These are phyloP conservation scores for Ilyonectria destructans DNA, from an alignment of 2,329 filamentous ascomycete genomes.

Conservation along the genomic window DNA sequence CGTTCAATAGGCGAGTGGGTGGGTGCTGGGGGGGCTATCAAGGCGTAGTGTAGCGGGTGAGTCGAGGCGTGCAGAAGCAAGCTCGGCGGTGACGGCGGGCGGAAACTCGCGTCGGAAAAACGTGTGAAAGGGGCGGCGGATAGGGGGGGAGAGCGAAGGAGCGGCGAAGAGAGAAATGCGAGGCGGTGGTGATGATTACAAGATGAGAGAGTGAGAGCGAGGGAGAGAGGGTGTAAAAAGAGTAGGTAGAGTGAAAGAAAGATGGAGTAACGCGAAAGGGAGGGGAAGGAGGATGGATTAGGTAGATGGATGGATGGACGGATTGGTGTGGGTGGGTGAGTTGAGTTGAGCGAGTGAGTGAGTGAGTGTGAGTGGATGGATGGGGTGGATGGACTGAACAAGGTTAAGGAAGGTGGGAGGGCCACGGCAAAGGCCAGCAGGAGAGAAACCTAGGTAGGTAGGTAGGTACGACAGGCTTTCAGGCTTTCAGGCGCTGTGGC, in stretches of 20 bases:
- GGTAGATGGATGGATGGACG: slow-evolving; percentile 27
- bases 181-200: slow-evolving; percentile 22
- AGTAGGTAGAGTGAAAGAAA: slow-evolving; percentile 42
- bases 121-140: slow-evolving; percentile 5
- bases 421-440: slow-evolving; percentile 12
- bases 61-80: slow-evolving; percentile 41
- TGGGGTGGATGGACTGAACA: slow-evolving; percentile 19
- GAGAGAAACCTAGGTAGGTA: slow-evolving; percentile 7
- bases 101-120: slow-evolving; percentile 38
- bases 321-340: background rate
- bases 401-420: slow-evolving; percentile 27
- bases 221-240: slow-evolving; percentile 37
- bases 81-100: slow-evolving; percentile 35
- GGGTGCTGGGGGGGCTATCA: slow-evolving; percentile 31
- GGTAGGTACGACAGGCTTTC: slow-evolving; percentile 1
- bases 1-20: slow-evolving; percentile 45
- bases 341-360: background rate
- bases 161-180: slow-evolving; percentile 18
- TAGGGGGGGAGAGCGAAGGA: slow-evolving; percentile 4
- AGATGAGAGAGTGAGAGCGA: slow-evolving; percentile 29
- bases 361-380: background rate
- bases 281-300: slow-evolving; percentile 29
- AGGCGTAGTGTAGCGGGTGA: slow-evolving; percentile 29
- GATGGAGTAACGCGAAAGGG: slow-evolving; percentile 32
- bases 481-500: slow-evolving; percentile 3